These are phyloP conservation scores for Phytophthora idaei DNA, from an alignment of 352 stramenopile genomes.

Conservation along the genomic window DNA sequence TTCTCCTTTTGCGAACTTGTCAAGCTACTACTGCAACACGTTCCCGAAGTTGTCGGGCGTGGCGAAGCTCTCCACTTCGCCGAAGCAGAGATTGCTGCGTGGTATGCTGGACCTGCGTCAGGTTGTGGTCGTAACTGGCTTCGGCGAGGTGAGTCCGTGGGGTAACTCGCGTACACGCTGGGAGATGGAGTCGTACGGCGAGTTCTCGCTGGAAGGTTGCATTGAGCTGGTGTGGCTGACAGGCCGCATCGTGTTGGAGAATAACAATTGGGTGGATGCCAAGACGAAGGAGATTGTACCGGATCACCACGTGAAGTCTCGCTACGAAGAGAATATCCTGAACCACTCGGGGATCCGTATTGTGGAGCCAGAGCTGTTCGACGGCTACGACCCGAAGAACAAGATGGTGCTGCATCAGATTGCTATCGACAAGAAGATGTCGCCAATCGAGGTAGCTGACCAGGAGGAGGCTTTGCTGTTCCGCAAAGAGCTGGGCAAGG, in stretches of 20 bases:
- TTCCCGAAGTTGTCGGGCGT: conserved; percentile 67
- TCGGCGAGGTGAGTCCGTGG: conserved; percentile 88
- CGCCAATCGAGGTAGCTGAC: conserved; percentile 85
- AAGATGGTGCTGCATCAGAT: conserved; percentile 89
- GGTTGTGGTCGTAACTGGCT: conserved; percentile 85
- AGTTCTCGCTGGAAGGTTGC: conserved; percentile 90
- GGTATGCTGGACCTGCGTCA: conserved; percentile 87
- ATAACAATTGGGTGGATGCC: conserved; percentile 85
- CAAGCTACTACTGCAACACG: conserved; percentile 70
- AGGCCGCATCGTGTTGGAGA: conserved; percentile 82
- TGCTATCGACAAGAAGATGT: conserved; percentile 89
- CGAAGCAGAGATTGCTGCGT: conserved; percentile 52
- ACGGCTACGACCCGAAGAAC: conserved; percentile 89
- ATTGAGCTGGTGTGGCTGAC: conserved; percentile 90
- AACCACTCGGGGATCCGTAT: conserved; percentile 84
- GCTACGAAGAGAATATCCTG: conserved; percentile 85
- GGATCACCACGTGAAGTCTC: conserved; percentile 78
- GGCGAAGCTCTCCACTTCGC: conserved; percentile 36
- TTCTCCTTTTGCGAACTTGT: conserved; percentile 66
- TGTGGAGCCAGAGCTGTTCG: conserved; percentile 86
- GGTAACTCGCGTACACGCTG: conserved; percentile 86
- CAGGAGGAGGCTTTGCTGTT: conserved; percentile 86
- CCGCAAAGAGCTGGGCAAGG: conserved; percentile 75
- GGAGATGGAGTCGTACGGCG: conserved; percentile 91
- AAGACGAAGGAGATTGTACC: conserved; percentile 79